Evolutionary conservation across 78 protist genomes (phyloP), one percentile per base, ranked within the genome.

Genomic region (Cavenderia fasciculata): DNA sequence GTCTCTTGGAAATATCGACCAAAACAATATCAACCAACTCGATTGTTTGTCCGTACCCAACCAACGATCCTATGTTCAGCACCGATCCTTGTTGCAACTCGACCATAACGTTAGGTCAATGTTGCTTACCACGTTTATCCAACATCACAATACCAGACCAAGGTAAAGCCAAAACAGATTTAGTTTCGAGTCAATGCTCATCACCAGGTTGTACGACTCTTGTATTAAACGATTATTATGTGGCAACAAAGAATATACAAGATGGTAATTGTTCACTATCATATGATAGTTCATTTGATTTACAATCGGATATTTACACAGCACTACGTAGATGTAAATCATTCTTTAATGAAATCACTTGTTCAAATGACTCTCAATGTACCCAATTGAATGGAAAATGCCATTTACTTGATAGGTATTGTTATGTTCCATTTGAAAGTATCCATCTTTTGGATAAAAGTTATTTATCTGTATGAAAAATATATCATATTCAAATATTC

Each of bases 21-120:
- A 2, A 4, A 0, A 1, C 1, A 2, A 40, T 56, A 0, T 27
- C 25, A 6, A 51, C 40, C 25, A 19, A n/a, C 34, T 40, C 74
- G 1, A 56, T 78, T 18, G 12, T 44, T n/a, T 82, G 90, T 69
- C 29, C 90, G 0, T 82, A 82, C 49, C 14, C 54, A 41, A 11
- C 47, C 0, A 44, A 38, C 40, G 78, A 65, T 18, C 49, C 54
- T 46, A 43, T 33, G 7, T 82, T 33, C 31, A 18, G 36, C n/a
- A n/a, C 29, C 21, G 90, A 82, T 44, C 90, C 90, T 40, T 82
- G 90, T 41, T 82, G 90, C 63, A 68, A 82, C 44, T 23, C 51
- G 10, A 44, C 71, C 2, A 14, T 4, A 1, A 29, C 51, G 33
- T 82, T 82, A 46, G 54, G 52, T 34, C 66, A 65, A 27, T 82